A percentile compares a stretch with the other conserved stretches of the same genome.
phyloP scores from a whole-genome alignment of 305 asterid species.

The Plantago lanceolata region DNA sequence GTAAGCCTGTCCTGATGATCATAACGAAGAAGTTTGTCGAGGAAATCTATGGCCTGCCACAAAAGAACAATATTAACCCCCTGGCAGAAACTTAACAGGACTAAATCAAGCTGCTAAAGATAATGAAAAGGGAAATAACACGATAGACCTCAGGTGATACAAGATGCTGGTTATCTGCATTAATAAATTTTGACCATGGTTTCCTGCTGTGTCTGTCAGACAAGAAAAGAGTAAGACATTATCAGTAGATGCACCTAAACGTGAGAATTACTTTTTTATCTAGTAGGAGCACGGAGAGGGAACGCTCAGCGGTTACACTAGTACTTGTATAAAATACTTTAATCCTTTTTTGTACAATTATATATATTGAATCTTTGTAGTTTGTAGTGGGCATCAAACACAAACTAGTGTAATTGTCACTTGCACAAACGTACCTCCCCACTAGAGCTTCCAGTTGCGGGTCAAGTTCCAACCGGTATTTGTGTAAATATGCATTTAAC shows the following conservation, averaged over 20 bases:
- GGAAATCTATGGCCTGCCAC: slow-evolving; percentile 78
- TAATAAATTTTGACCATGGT: slow-evolving; percentile 81
- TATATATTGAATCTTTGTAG: not conserved
- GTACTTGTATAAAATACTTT: too few species aligned
- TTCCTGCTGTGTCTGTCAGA: slow-evolving; percentile 73
- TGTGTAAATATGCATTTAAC: slow-evolving; percentile 81
- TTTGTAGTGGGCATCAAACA: not conserved
- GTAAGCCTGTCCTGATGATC: slow-evolving; percentile 88
- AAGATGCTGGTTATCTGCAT: slow-evolving; percentile 79
- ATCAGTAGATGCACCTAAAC: not conserved
- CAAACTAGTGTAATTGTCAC: not conserved
- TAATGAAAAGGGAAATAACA: not conserved
- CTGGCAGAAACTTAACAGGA: not conserved
- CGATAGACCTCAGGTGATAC: slow-evolving; percentile 58
- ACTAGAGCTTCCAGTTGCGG: slow-evolving; percentile 85
- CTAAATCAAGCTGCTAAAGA: not conserved
- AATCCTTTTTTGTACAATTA: too few species aligned
- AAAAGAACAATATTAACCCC: slow-evolving; percentile 6
- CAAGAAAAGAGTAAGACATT: slow-evolving; percentile 4
- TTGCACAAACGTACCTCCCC: slow-evolving; percentile 54
- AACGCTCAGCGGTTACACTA: too few species aligned
- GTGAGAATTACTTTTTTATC: not conserved
- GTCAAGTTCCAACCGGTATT: slow-evolving; percentile 76
- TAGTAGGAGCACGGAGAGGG: too few species aligned
- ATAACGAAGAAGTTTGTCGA: slow-evolving; percentile 84